These are phyloP conservation scores for Penicillium palitans DNA, from an alignment of 2,329 filamentous ascomycete genomes.

Conservation along the genomic window DNA sequence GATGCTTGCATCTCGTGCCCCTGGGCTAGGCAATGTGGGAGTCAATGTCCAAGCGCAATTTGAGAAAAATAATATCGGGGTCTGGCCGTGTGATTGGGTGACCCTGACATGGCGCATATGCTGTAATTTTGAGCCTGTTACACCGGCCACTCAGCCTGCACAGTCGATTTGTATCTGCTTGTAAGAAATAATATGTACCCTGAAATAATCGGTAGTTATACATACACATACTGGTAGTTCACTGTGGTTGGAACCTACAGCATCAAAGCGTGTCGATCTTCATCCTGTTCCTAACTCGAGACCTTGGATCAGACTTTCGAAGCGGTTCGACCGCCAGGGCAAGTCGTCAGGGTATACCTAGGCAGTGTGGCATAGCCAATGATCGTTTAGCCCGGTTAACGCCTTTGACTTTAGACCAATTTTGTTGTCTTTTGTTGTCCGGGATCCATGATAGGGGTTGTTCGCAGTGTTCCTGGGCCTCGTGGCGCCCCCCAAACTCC, in stretches of 20 bases:
- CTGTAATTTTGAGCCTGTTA: neutral
- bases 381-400: neutral
- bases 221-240: neutral
- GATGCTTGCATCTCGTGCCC: constrained; percentile 16
- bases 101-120: constrained; percentile 4
- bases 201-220: neutral
- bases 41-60: constrained; percentile 4
- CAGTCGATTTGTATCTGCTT: neutral
- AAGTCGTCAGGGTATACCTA: neutral
- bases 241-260: neutral
- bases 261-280: constrained; percentile 14
- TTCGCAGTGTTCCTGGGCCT: constrained; percentile 2
- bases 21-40: constrained; percentile 9
- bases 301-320: constrained; percentile 5
- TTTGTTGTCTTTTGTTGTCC: neutral
- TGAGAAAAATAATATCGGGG: neutral
- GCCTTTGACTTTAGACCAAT: neutral
- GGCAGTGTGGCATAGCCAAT: neutral
- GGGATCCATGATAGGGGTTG: constrained; percentile 21
- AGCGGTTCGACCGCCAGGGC: constrained; percentile 11
- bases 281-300: constrained; percentile 15
- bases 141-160: neutral
- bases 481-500: constrained; percentile 24
- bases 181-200: neutral
- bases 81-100: constrained; percentile 4